Conservation (phyloP, 164 flowering plant genomes). For the Berberis thunbergii region DNA sequence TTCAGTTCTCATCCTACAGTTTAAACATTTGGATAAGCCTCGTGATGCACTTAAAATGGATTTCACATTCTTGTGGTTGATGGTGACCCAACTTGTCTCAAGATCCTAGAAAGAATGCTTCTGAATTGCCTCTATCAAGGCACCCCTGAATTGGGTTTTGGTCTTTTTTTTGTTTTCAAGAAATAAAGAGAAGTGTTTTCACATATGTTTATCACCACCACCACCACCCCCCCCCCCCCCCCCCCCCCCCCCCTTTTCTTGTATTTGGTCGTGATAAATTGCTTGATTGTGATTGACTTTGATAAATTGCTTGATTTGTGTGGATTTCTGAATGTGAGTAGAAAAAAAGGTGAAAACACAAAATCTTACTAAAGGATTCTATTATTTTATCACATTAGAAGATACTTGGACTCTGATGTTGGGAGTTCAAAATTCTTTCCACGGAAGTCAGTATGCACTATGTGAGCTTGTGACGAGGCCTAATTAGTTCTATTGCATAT, state of each 20-base stretch:
- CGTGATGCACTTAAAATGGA: too few species aligned
- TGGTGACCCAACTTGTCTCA: slow-evolving; percentile 76
- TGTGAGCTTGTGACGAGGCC: too few species aligned
- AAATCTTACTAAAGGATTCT: neutral
- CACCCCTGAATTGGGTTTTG: neutral
- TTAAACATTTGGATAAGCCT: too few species aligned
- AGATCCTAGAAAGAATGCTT: slow-evolving; percentile 75
- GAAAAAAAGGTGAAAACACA: neutral
- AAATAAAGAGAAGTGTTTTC: neutral
- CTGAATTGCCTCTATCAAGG: slow-evolving; percentile 60
- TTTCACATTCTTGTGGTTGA: slow-evolving; percentile 60
- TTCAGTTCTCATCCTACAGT: too few species aligned
- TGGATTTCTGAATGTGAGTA: neutral
- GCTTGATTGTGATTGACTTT: neutral
- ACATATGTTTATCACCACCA: neutral
- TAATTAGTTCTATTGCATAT: too few species aligned
- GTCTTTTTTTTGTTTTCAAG: neutral
- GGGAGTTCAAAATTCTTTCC: slow-evolving; percentile 6
- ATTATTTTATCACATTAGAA: slow-evolving; percentile 1
- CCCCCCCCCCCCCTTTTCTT: too few species aligned
- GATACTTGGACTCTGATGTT: slow-evolving; percentile 2
- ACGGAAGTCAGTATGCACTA: too few species aligned
- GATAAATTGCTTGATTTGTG: neutral
- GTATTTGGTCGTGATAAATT: neutral
- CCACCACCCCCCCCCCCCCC: too few species aligned